These are phyloP conservation scores for Mycena rebaudengoi DNA, from an alignment of 768 basidiomycete species.

Conservation along the genomic window DNA sequence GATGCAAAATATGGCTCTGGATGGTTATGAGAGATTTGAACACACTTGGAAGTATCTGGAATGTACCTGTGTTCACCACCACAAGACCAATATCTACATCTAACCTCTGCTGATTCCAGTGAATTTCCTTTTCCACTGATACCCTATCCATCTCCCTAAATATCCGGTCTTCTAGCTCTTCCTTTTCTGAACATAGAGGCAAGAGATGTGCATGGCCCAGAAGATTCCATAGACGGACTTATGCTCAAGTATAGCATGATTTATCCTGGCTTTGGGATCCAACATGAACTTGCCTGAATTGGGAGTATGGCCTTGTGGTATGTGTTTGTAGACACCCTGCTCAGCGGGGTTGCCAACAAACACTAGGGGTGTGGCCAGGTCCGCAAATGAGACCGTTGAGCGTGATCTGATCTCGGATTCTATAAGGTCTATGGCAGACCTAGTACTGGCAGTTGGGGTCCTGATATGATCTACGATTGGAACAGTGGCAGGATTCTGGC, in stretches of 20 bases:
- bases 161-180: neutral
- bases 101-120: slow-evolving; percentile 14
- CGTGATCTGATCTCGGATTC: neutral
- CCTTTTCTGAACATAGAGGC: neutral
- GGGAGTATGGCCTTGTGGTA: neutral
- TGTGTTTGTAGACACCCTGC: slow-evolving; percentile 9
- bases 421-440: neutral
- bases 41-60: neutral
- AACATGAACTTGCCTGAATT: neutral
- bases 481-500: neutral
- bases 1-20: slow-evolving; percentile 3
- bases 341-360: slow-evolving; percentile 24
- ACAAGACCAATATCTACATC: neutral
- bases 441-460: neutral
- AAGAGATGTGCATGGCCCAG: neutral
- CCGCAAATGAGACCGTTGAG: neutral
- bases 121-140: neutral
- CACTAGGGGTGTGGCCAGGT: slow-evolving; percentile 9
- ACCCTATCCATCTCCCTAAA: neutral
- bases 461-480: neutral
- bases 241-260: neutral
- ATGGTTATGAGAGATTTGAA: neutral
- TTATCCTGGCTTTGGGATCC: slow-evolving; percentile 11
- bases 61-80: slow-evolving; percentile 10
- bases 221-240: slow-evolving; percentile 3